Evolutionary conservation across 139 green algal genomes (phyloP).

Genomic region (Choricystis sp.): DNA sequence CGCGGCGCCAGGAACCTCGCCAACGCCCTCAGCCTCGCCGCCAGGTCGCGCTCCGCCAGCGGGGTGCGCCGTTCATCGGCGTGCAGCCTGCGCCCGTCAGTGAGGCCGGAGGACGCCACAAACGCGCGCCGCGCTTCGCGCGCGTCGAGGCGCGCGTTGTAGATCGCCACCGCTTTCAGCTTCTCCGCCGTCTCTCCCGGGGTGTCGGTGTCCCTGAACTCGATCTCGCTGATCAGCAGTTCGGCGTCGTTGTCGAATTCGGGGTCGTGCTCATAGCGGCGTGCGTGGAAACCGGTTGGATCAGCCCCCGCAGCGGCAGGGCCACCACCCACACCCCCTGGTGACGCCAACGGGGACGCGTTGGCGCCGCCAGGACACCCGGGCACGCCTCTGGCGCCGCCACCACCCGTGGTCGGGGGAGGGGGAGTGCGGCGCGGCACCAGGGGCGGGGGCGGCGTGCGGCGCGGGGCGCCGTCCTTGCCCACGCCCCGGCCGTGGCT

Average conservation of each 20-base stretch:
- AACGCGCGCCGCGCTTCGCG: constrained; percentile 48
- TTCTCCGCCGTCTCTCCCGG: constrained; percentile 22
- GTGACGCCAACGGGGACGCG: too few species aligned
- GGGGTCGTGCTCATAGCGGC: constrained; percentile 85
- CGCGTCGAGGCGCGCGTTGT: constrained; percentile 59
- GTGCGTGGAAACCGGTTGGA: constrained; percentile 66
- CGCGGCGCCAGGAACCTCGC: not conserved
- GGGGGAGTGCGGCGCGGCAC: too few species aligned
- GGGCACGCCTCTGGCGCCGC: not conserved
- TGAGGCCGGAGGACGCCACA: constrained; percentile 45
- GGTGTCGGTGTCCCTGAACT: constrained; percentile 20
- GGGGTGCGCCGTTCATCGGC: not conserved
- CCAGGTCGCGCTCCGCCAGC: not conserved
- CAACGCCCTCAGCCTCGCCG: not conserved
- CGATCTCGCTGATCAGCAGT: constrained; percentile 40
- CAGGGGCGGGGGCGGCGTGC: not conserved
- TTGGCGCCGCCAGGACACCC: not conserved
- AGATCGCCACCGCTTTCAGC: constrained; percentile 63
- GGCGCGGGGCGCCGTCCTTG: not conserved
- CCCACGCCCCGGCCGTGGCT: not conserved
- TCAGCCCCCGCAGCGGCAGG: constrained; percentile 12
- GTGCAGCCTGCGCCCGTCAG: not conserved
- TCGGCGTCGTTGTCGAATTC: constrained; percentile 89
- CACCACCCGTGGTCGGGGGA: too few species aligned
- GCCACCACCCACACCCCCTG: too few species aligned